These are phyloP conservation scores for Quillaja saponaria DNA, from an alignment of 306 rosid species.

Conservation along the genomic window DNA sequence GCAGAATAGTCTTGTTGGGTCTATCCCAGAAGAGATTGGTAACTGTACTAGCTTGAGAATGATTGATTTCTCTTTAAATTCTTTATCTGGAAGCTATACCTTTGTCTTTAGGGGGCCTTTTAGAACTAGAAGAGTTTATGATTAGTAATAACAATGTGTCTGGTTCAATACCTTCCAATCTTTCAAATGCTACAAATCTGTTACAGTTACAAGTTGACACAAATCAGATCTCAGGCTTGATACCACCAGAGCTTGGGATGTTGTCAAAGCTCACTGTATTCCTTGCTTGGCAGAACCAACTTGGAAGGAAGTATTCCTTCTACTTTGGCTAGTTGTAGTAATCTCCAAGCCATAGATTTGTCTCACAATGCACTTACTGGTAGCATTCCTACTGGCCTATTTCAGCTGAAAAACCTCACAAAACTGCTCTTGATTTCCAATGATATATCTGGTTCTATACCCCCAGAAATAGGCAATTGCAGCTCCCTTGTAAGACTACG, in stretches of 20 bases:
- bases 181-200: slow-evolving; percentile 65
- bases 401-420: slow-evolving; percentile 80
- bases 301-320: slow-evolving; percentile 90
- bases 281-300: slow-evolving; percentile 91
- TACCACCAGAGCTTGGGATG: slow-evolving; percentile 75
- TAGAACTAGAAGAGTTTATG: slow-evolving; percentile 76
- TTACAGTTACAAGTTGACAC: slow-evolving; percentile 84
- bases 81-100: slow-evolving; percentile 83
- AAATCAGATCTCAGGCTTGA: slow-evolving; percentile 85
- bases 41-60: slow-evolving; percentile 72
- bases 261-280: slow-evolving; percentile 64
- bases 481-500: slow-evolving; percentile 75
- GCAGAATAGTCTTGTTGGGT: slow-evolving; percentile 77
- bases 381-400: slow-evolving; percentile 66
- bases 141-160: slow-evolving; percentile 87
- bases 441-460: slow-evolving; percentile 82
- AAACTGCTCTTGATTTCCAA: slow-evolving; percentile 80
- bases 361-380: slow-evolving; percentile 81
- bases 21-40: slow-evolving; percentile 82
- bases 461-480: slow-evolving; percentile 73
- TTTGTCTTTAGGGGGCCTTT: slow-evolving; percentile 55
- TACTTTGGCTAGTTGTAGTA: slow-evolving; percentile 55
- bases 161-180: slow-evolving; percentile 73
- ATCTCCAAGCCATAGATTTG: slow-evolving; percentile 74
- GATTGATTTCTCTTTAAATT: slow-evolving; percentile 82